Evolutionary conservation across 2,329 filamentous ascomycete species (phyloP).

Genomic region (Cryphonectria radicalis): DNA sequence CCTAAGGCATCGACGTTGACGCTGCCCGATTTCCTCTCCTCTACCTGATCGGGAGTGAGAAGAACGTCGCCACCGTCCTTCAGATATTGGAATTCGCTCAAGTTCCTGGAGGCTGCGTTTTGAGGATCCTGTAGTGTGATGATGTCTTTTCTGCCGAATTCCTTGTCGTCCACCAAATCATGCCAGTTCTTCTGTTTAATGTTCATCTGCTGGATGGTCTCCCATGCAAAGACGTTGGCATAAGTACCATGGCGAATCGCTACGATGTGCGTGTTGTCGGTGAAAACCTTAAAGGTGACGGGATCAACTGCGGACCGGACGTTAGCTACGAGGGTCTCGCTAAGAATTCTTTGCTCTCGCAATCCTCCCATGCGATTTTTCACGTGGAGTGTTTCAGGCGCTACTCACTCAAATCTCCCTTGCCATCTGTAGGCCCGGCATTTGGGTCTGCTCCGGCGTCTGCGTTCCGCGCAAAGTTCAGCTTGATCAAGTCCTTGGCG

Average conservation of each 20-base stretch:
- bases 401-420: conserved; percentile 68
- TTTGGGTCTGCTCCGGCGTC: conserved; percentile 58
- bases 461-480: conserved; percentile 91
- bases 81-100: conserved; percentile 87
- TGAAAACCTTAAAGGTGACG: conserved; percentile 96
- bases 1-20: conserved; percentile 84
- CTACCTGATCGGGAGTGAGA: conserved; percentile 71
- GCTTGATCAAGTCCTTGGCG: conserved; percentile 82
- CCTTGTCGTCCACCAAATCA: conserved; percentile 84
- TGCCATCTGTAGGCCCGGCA: conserved; percentile 53
- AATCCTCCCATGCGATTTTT: neutral
- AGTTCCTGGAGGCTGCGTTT: conserved; percentile 79
- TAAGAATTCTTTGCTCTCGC: neutral
- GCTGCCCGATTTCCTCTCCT: conserved; percentile 65
- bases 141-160: conserved; percentile 88
- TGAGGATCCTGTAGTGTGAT: conserved; percentile 97
- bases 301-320: conserved; percentile 66
- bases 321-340: neutral
- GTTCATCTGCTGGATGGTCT: conserved; percentile 93
- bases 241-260: conserved; percentile 79
- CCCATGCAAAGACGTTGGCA: conserved; percentile 95
- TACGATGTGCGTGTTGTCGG: conserved; percentile 96
- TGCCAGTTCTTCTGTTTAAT: conserved; percentile 96
- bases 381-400: neutral
- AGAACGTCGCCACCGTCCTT: conserved; percentile 76